Conservation (phyloP, 805 yeast genomes). For the Metschnikowia cubensis region DNA sequence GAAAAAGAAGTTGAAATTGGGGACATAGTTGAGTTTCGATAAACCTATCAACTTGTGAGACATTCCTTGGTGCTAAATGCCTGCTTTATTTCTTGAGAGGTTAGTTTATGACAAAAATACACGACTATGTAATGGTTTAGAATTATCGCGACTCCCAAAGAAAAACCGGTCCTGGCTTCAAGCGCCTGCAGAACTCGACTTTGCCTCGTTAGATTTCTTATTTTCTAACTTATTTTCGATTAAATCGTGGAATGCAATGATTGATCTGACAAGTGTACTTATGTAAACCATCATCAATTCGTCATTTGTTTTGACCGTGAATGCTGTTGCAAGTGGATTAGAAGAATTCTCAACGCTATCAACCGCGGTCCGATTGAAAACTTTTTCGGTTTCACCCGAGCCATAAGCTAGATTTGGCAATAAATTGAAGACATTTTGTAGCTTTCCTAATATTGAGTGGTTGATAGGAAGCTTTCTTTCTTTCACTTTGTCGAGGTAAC, state of each 20-base stretch:
- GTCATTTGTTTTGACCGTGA: slow-evolving; percentile 91
- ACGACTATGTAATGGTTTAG: slow-evolving; percentile 8
- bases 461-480: slow-evolving; percentile 75
- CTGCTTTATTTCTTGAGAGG: not conserved
- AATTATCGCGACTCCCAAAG: slow-evolving; percentile 1
- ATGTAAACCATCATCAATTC: slow-evolving; percentile 92
- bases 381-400: slow-evolving; percentile 13
- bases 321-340: slow-evolving; percentile 67
- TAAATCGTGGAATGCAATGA: slow-evolving; percentile 93
- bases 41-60: slow-evolving; percentile 17
- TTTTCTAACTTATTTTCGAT: slow-evolving; percentile 94
- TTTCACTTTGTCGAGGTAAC: slow-evolving; percentile 71
- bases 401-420: slow-evolving; percentile 66
- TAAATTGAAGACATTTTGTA: slow-evolving; percentile 91
- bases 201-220: slow-evolving; percentile 34
- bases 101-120: slow-evolving; percentile 9
- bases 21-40: slow-evolving; percentile 21
- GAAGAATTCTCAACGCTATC: slow-evolving; percentile 22
- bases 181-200: slow-evolving; percentile 5
- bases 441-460: slow-evolving; percentile 83
- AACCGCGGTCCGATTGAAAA: slow-evolving; percentile 3
- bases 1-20: slow-evolving; percentile 34
- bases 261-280: slow-evolving; percentile 84
- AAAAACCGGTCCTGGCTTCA: not conserved
- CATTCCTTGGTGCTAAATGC: slow-evolving; percentile 10